phyloP scores from a whole-genome alignment of 352 stramenopile species.

The Phytophthora ramorum region DNA sequence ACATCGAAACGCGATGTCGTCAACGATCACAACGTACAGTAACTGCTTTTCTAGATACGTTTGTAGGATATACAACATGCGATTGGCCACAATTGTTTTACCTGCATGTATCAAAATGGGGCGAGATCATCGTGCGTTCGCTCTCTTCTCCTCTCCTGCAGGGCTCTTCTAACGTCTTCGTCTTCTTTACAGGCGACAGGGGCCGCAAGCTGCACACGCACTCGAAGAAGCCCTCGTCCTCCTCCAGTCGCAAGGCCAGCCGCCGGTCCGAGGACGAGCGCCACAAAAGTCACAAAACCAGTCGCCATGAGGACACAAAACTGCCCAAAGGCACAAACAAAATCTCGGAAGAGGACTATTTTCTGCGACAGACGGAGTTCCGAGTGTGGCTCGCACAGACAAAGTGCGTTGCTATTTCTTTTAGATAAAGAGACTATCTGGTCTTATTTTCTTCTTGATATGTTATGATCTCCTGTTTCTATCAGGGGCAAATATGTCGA shows the following conservation, averaged over 20 bases:
- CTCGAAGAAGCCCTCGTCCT: conserved; percentile 19
- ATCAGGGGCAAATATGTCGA: conserved; percentile 75
- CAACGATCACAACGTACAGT: too few species aligned
- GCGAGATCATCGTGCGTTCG: conserved; percentile 12
- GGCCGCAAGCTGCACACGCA: conserved; percentile 21
- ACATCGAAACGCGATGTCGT: too few species aligned
- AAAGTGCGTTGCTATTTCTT: conserved; percentile 38
- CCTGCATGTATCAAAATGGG: conserved; percentile 12
- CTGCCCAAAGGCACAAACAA: conserved; percentile 30
- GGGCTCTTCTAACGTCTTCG: conserved; percentile 1
- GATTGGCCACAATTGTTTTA: too few species aligned
- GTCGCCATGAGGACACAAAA: conserved; percentile 13
- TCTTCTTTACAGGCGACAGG: conserved; percentile 11
- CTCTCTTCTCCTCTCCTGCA: neutral
- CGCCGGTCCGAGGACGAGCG: conserved; percentile 40
- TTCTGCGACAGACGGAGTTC: conserved; percentile 70
- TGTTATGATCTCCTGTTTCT: too few species aligned
- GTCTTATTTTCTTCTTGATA: conserved; percentile 1
- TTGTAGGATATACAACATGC: too few species aligned
- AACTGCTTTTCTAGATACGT: too few species aligned
- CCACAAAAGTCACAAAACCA: conserved; percentile 31
- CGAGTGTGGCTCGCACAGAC: conserved; percentile 73
- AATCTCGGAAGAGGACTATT: conserved; percentile 76
- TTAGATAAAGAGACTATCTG: neutral
- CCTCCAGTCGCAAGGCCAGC: conserved; percentile 29